Evolutionary conservation across 2,329 filamentous ascomycete species (phyloP).

Genomic region (Diaporthe sp.): DNA sequence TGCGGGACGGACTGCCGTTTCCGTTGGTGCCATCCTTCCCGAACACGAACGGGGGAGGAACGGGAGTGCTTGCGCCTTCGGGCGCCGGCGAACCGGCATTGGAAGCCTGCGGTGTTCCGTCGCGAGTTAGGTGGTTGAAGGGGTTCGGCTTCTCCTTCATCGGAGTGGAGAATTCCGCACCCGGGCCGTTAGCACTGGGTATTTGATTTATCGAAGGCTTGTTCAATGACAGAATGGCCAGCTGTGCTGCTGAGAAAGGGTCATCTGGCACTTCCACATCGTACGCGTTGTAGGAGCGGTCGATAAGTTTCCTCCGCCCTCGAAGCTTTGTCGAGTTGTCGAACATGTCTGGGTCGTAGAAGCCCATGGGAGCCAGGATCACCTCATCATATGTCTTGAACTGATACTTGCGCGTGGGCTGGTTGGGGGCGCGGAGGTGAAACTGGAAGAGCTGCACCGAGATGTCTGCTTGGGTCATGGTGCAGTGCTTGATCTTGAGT

Average conservation of each 20-base stretch:
- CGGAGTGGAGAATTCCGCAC: conserved; percentile 65
- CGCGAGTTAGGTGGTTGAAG: conserved; percentile 76
- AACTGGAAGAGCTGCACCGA: conserved; percentile 91
- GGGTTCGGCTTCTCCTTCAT: conserved; percentile 73
- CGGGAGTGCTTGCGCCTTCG: conserved; percentile 77
- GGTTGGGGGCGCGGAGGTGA: conserved; percentile 86
- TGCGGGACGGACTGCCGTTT: conserved; percentile 62
- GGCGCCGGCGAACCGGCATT: conserved; percentile 89
- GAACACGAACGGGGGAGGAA: conserved; percentile 67
- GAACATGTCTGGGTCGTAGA: conserved; percentile 89
- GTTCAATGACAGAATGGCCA: conserved; percentile 70
- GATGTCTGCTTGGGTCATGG: conserved; percentile 89
- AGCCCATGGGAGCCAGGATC: conserved; percentile 93
- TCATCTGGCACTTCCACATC: conserved; percentile 90
- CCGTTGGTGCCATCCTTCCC: conserved; percentile 58
- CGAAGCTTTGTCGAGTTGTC: conserved; percentile 83
- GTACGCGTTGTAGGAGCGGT: conserved; percentile 92
- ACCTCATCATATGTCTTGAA: conserved; percentile 99
- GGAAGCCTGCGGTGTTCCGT: conserved; percentile 84
- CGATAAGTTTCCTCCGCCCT: conserved; percentile 82
- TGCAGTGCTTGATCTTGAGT: conserved; percentile 92
- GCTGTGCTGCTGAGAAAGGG: conserved; percentile 85
- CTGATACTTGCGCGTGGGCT: conserved; percentile 90
- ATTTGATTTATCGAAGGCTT: conserved; percentile 62
- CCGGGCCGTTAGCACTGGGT: conserved; percentile 53